Percentiles rank a stretch among this genome's conserved stretches.
Evolutionary conservation across 306 rosid genomes (phyloP).

Genomic region (Potentilla sterilis): DNA sequence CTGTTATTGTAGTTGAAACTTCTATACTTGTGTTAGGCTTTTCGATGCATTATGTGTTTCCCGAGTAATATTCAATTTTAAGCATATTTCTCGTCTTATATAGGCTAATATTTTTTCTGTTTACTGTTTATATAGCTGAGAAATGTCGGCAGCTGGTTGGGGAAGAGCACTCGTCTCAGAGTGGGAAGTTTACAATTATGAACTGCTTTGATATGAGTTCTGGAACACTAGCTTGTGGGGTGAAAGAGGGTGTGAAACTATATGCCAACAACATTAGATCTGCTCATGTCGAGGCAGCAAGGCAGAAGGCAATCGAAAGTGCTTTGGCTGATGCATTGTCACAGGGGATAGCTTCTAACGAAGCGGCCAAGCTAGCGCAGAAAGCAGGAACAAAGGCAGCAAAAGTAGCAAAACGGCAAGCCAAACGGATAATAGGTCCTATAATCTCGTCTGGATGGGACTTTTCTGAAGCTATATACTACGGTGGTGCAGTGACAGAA

Average conservation of each 20-base stretch:
- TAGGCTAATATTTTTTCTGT: background rate
- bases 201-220: conserved; percentile 70
- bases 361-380: conserved; percentile 57
- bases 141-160: conserved; percentile 85
- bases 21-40: background rate
- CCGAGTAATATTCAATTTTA: background rate
- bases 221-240: conserved; percentile 68
- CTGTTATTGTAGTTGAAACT: background rate
- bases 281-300: conserved; percentile 64
- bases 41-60: background rate
- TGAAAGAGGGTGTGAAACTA: conserved; percentile 78
- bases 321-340: conserved; percentile 55
- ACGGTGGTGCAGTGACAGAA: conserved; percentile 69
- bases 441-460: conserved; percentile 88
- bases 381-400: conserved; percentile 78
- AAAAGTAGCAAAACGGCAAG: conserved; percentile 55
- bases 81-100: background rate
- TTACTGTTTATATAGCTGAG: conserved; percentile 51
- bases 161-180: conserved; percentile 69
- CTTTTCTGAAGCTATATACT: conserved; percentile 79
- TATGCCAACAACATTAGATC: conserved; percentile 65
- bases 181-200: conserved; percentile 69
- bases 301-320: conserved; percentile 41
- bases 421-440: conserved; percentile 70
- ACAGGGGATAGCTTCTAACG: conserved; percentile 45